A percentile compares a stretch with the other conserved stretches of the same genome.
Conservation (phyloP, 1,284 basidiomycete species). For the Ceratobasidium sp. region DNA sequence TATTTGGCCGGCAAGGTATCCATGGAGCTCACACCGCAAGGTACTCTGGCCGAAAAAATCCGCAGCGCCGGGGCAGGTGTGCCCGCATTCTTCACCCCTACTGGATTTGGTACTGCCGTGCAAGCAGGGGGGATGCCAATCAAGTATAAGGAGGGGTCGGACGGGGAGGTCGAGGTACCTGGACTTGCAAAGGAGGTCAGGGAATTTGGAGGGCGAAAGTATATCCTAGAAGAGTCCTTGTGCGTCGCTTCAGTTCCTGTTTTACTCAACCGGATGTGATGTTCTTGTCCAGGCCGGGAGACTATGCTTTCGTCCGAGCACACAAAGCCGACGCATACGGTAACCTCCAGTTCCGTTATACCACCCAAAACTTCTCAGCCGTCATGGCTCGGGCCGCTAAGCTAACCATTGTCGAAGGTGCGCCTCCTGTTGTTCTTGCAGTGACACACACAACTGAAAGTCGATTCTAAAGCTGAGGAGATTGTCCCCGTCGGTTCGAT, state of each 20-base stretch:
- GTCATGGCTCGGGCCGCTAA: slow-evolving; percentile 92
- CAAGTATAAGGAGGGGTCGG: slow-evolving; percentile 67
- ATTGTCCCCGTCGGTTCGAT: slow-evolving; percentile 90
- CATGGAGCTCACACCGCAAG: slow-evolving; percentile 91
- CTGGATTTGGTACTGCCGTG: slow-evolving; percentile 89
- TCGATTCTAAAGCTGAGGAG: slow-evolving; percentile 72
- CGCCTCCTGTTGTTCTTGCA: slow-evolving; percentile 42
- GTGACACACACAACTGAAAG: background rate
- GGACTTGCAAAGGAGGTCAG: slow-evolving; percentile 84
- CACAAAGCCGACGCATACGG: slow-evolving; percentile 96
- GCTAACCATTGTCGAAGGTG: slow-evolving; percentile 89
- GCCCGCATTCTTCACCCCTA: slow-evolving; percentile 96
- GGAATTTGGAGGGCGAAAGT: slow-evolving; percentile 84
- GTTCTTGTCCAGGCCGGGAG: slow-evolving; percentile 38
- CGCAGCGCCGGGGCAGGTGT: slow-evolving; percentile 94
- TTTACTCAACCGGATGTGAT: background rate
- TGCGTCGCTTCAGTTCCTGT: slow-evolving; percentile 65
- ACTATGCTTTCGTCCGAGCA: slow-evolving; percentile 81
- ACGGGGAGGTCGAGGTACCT: slow-evolving; percentile 70
- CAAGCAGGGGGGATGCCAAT: slow-evolving; percentile 78
- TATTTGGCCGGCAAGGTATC: slow-evolving; percentile 86
- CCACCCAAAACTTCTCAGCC: slow-evolving; percentile 88
- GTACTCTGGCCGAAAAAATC: slow-evolving; percentile 89
- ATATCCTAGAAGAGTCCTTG: slow-evolving; percentile 87
- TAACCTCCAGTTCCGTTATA: slow-evolving; percentile 85